A percentile compares a stretch with the other conserved stretches of the same genome.
These are phyloP conservation scores for Candida maesae DNA, from an alignment of 805 yeast species.

Conservation along the genomic window DNA sequence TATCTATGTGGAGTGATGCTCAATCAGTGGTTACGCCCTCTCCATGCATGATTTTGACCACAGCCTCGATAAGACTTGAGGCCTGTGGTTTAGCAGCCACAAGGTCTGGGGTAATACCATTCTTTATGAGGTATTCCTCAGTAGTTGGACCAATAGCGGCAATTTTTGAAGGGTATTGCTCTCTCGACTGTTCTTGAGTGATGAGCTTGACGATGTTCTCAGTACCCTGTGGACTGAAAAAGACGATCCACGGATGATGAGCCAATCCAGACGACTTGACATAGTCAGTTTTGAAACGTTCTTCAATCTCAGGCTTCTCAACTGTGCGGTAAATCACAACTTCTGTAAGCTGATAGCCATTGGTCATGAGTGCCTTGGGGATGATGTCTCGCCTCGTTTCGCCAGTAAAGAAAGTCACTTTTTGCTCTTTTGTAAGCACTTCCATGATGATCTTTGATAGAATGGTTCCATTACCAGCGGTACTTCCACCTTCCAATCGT, in stretches of 20 bases:
- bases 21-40: neutral
- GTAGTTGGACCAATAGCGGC: constrained; percentile 97
- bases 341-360: constrained; percentile 49
- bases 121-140: constrained; percentile 48
- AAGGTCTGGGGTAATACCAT: constrained; percentile 54
- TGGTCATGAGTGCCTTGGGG: constrained; percentile 51
- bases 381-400: constrained; percentile 78
- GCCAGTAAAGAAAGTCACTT: constrained; percentile 77
- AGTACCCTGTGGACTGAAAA: constrained; percentile 92
- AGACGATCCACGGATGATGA: constrained; percentile 63
- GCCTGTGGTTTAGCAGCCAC: constrained; percentile 78
- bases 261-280: constrained; percentile 28
- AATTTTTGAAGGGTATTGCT: too few relatives aligned
- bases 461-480: constrained; percentile 77
- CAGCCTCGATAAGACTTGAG: constrained; percentile 41
- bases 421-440: constrained; percentile 14
- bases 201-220: constrained; percentile 47
- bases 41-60: constrained; percentile 3
- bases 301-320: constrained; percentile 42
- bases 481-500: constrained; percentile 64
- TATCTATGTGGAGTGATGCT: too few relatives aligned
- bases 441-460: constrained; percentile 61
- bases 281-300: constrained; percentile 13
- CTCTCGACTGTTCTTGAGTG: too few relatives aligned
- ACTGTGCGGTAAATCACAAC: constrained; percentile 67